Percentiles rank a stretch among this genome's conserved stretches.
These are phyloP conservation scores for Gyrodon lividus DNA, from an alignment of 768 basidiomycete species.

Conservation along the genomic window DNA sequence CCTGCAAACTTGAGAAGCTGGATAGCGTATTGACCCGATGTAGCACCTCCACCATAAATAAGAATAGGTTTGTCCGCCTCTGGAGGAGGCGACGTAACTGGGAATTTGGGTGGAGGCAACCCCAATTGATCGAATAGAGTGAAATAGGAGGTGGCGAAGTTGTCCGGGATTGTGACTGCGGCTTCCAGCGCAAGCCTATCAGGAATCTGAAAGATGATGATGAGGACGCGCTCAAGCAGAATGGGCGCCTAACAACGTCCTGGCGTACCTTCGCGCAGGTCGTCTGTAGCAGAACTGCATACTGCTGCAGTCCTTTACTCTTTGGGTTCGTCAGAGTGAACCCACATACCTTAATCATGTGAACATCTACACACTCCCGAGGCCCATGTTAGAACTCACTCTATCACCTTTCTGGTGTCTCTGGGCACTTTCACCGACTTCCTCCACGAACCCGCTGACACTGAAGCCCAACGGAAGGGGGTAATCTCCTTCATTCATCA, in stretches of 20 bases:
- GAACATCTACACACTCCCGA: not conserved
- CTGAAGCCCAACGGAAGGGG: constrained; percentile 40
- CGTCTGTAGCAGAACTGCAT: constrained; percentile 28
- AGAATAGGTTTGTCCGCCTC: constrained; percentile 37
- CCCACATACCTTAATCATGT: constrained; percentile 24
- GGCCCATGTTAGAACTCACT: constrained; percentile 24
- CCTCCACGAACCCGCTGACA: constrained; percentile 37
- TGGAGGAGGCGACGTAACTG: constrained; percentile 29
- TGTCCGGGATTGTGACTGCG: constrained; percentile 42
- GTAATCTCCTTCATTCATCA: constrained; percentile 25
- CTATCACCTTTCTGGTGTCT: constrained; percentile 39
- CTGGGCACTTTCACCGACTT: constrained; percentile 35
- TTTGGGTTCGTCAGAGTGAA: constrained; percentile 27
- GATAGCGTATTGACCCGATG: constrained; percentile 38
- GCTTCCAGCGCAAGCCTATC: constrained; percentile 36
- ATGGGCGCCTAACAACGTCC: not conserved
- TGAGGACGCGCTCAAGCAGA: not conserved
- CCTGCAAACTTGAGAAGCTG: constrained; percentile 43
- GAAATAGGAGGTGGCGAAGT: constrained; percentile 42
- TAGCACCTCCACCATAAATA: constrained; percentile 45
- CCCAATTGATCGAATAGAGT: constrained; percentile 39
- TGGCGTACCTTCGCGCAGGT: constrained; percentile 38
- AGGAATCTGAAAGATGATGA: constrained; percentile 38
- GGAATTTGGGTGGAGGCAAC: constrained; percentile 37
- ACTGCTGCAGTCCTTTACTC: constrained; percentile 40